phyloP scores from a whole-genome alignment of 73 alveolate species.

The Tetrahymena borealis region DNA sequence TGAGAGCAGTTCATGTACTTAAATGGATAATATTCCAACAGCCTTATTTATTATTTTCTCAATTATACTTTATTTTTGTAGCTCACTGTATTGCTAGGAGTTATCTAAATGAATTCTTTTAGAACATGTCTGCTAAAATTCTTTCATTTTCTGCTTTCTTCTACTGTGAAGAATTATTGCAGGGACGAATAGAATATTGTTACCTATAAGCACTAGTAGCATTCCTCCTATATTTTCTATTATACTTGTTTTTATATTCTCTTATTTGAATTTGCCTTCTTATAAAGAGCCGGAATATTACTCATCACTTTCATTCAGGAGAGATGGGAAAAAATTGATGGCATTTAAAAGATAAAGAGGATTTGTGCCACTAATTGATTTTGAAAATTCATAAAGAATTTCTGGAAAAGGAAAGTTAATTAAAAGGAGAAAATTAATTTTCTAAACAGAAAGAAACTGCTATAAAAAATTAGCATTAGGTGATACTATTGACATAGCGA shows the following conservation, averaged over 20 bases:
- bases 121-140: background rate
- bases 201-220: background rate
- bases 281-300: background rate
- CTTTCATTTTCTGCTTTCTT: background rate
- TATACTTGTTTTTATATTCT: background rate
- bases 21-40: background rate
- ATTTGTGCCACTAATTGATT: background rate
- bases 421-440: background rate
- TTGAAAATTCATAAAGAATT: background rate
- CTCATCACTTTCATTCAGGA: background rate
- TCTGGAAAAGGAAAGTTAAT: background rate
- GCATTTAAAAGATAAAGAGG: background rate
- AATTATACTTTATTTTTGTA: background rate
- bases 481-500: background rate
- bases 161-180: background rate
- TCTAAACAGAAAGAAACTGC: background rate
- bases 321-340: background rate
- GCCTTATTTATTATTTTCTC: background rate
- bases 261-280: background rate
- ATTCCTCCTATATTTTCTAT: background rate
- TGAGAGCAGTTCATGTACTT: background rate
- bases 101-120: background rate
- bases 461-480: background rate
- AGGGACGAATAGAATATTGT: background rate
- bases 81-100: background rate